Evolutionary conservation across 177 flowering plant genomes (phyloP).

Genomic region (Vitis hybrid): DNA sequence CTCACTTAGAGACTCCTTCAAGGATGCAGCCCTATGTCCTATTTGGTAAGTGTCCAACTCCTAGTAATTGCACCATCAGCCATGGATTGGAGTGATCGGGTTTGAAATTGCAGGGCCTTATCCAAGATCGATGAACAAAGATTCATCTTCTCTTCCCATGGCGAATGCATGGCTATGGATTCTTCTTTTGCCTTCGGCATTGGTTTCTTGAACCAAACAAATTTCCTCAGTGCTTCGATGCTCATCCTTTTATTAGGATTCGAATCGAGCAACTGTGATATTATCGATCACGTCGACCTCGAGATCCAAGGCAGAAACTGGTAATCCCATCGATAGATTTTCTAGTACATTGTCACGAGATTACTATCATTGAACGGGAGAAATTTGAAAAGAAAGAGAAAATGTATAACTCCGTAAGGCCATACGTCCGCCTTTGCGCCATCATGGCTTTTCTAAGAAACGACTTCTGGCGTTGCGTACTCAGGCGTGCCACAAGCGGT

Average conservation of each 20-base stretch:
- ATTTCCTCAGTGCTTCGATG: conserved; percentile 43
- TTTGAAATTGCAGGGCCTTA: too few species aligned
- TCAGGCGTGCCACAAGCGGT: conserved; percentile 91
- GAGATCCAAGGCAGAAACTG: conserved; percentile 60
- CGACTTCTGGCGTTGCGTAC: conserved; percentile 72
- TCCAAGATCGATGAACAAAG: too few species aligned
- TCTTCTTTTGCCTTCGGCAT: background rate
- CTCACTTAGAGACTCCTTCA: too few species aligned
- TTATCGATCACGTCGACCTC: conserved; percentile 35
- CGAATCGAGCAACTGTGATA: conserved; percentile 62
- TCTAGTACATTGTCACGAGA: conserved; percentile 53
- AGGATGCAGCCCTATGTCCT: too few species aligned
- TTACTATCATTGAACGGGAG: conserved; percentile 69
- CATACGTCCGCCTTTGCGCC: conserved; percentile 34
- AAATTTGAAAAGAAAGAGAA: conserved; percentile 44
- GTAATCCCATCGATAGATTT: conserved; percentile 44
- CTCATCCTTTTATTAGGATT: conserved; percentile 61
- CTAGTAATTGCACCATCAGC: too few species aligned
- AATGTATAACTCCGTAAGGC: conserved; percentile 73
- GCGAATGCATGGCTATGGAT: too few species aligned
- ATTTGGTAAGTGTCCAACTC: too few species aligned
- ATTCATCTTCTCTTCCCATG: too few species aligned
- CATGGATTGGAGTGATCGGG: too few species aligned
- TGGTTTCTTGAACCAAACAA: conserved; percentile 61
- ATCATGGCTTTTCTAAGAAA: conserved; percentile 41